Evolutionary conservation across 805 yeast species (phyloP).

Genomic region (Ogataea polymorpha): DNA sequence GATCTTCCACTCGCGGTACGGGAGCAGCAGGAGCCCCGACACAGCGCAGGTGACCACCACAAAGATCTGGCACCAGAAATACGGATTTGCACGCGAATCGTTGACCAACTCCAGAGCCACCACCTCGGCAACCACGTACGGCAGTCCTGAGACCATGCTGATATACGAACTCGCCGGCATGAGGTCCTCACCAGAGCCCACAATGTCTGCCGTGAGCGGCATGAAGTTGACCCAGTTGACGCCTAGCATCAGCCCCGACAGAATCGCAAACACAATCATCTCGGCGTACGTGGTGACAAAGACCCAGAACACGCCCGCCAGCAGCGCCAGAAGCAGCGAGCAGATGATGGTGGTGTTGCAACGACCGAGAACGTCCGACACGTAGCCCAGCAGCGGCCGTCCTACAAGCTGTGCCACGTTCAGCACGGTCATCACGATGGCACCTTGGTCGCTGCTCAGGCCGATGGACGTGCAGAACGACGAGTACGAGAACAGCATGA

Average conservation of each 20-base stretch:
- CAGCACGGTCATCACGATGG: constrained; percentile 44
- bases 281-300: constrained; percentile 41
- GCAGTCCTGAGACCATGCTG: constrained; percentile 29
- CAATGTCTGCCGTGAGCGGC: constrained; percentile 35
- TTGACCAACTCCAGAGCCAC: constrained; percentile 29
- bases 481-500: constrained; percentile 43
- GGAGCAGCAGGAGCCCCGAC: constrained; percentile 40
- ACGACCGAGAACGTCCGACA: constrained; percentile 47
- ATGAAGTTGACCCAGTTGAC: constrained; percentile 40
- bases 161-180: constrained; percentile 29
- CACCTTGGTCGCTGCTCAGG: constrained; percentile 40
- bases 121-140: constrained; percentile 32
- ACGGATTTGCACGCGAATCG: constrained; percentile 40
- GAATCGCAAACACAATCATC: constrained; percentile 41
- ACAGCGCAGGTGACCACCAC: constrained; percentile 48
- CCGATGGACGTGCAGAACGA: constrained; percentile 52
- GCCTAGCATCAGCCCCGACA: constrained; percentile 46
- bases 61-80: constrained; percentile 57
- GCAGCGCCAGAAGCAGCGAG: constrained; percentile 35
- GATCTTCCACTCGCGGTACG: constrained; percentile 56
- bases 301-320: constrained; percentile 49
- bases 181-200: constrained; percentile 30
- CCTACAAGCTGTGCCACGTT: constrained; percentile 49
- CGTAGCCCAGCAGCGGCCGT: constrained; percentile 45
- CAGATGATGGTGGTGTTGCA: constrained; percentile 41